Base-by-base conservation (phyloP, 805 yeast genomes). In the Candida caryicola region DNA sequence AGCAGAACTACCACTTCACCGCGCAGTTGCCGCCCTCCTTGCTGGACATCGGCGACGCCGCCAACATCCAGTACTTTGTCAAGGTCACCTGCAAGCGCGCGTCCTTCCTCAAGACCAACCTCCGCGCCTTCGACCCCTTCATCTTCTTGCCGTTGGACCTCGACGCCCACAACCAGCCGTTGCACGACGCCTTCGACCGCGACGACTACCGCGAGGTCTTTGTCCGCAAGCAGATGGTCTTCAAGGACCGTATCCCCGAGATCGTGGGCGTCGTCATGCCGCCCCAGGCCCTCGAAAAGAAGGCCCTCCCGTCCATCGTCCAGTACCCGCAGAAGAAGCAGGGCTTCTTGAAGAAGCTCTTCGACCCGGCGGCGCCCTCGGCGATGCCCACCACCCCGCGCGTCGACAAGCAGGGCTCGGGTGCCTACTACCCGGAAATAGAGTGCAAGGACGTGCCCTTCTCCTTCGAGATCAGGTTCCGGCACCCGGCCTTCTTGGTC, bases 51-150 rank as follows among this genome's bases (percentile, higher is more conserved):
- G 63, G 60, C 10, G 54, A 59, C 26, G 54, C 51, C 50, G 77
- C 74, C 5, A 51, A 55, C 8, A 57, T 78, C 34, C 63, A 68
- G 39, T 81, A 81, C 52, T 80, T 72, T 50, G 66, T 81, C 38
- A 80, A 81, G 55, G 83, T 70, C 7, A 80, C 85, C 0, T 79
- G 80, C 29, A 75, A 74, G 40, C 52, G 81, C 32, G 57, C 80
- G 2, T 67, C 79, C 2, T 50, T 77, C 23, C 60, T 76, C 39
- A 71, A 71, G 38, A 35, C 66, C 18, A 80, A 77, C 42, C 49
- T 71, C 23, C 60, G 85, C 27, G 54, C 69, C 8, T 53, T 52
- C 33, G 69, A 69, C 32, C 82, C 81, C 4, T 76, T 82, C 45
- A 58, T 63, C 2, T 77, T 81, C 44, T 54, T 76, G 21, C 85